These are phyloP conservation scores for Solanum virginianum DNA, from an alignment of 257 asterid species.

Conservation along the genomic window DNA sequence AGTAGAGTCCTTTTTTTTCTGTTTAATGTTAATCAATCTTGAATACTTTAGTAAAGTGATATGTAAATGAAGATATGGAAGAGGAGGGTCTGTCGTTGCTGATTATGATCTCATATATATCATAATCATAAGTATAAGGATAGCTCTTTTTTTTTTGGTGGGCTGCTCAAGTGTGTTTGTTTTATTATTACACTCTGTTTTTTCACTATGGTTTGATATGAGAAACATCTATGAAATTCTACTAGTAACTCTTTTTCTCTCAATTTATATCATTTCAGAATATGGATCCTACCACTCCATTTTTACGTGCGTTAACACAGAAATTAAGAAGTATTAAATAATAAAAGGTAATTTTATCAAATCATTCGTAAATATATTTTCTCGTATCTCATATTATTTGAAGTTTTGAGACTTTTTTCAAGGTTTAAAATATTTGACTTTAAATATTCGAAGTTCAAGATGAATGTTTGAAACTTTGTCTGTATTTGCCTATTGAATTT, in stretches of 20 bases:
- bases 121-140: neutral
- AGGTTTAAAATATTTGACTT: too few relatives aligned
- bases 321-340: too few relatives aligned
- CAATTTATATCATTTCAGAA: too few relatives aligned
- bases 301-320: too few relatives aligned
- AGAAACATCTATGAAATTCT: neutral
- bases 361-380: too few relatives aligned
- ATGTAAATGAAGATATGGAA: neutral
- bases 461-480: too few relatives aligned
- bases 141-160: neutral
- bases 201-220: neutral
- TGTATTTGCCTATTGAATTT: too few relatives aligned
- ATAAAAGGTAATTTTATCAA: too few relatives aligned
- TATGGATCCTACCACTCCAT: too few relatives aligned
- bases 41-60: neutral
- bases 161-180: neutral
- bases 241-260: neutral
- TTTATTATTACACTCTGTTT: neutral
- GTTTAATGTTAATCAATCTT: neutral
- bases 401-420: too few relatives aligned
- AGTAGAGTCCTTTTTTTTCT: neutral
- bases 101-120: neutral
- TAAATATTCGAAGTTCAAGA: too few relatives aligned
- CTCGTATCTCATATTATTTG: rapidly evolving
- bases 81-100: neutral